A percentile compares a stretch with the other conserved stretches of the same genome.
Conservation (phyloP, 2,329 filamentous ascomycete genomes). For the Fusarium torulosum region DNA sequence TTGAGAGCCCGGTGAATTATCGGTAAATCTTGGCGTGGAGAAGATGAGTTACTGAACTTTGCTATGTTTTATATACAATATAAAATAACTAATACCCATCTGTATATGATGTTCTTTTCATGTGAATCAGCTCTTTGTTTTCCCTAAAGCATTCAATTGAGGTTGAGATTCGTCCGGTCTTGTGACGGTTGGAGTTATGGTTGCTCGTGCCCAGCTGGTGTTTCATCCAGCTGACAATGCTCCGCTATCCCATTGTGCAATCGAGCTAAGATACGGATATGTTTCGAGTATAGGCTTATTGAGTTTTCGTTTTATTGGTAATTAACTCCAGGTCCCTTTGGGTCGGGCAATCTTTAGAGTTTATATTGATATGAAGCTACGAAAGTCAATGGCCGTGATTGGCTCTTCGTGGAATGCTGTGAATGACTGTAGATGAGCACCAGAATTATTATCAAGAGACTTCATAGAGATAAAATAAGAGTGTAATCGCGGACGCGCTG, state of each 20-base stretch:
- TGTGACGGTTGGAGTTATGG: slow-evolving; percentile 19
- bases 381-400: background rate
- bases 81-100: background rate
- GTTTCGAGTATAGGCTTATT: background rate
- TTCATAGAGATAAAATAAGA: too few species aligned
- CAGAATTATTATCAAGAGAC: background rate
- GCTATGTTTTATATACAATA: background rate
- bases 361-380: background rate
- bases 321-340: background rate
- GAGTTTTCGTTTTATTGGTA: background rate
- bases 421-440: too few species aligned
- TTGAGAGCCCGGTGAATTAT: slow-evolving; percentile 39
- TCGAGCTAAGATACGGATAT: background rate
- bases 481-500: too few species aligned
- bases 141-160: background rate
- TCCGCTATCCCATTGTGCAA: slow-evolving; percentile 12
- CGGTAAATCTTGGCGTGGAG: slow-evolving; percentile 38
- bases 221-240: slow-evolving; percentile 28
- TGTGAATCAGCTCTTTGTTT: background rate
- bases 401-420: background rate
- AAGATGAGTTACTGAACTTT: background rate
- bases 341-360: background rate
- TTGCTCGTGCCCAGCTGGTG: slow-evolving; percentile 11
- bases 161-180: background rate
- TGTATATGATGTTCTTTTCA: background rate